Conservation (phyloP, 31 red algal species). For the Asparagopsis taxiformis region DNA sequence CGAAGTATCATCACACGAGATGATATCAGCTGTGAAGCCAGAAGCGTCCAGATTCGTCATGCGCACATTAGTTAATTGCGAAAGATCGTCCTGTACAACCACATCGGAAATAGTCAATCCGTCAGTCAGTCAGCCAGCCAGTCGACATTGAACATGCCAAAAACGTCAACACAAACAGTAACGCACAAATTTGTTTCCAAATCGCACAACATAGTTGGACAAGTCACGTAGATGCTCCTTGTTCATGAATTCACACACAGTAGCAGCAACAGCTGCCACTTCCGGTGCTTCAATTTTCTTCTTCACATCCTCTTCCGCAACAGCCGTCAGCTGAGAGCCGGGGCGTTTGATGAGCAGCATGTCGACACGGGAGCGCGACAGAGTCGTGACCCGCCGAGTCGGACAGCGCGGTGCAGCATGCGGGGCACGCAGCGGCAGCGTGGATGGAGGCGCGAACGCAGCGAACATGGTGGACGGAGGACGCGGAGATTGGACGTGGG, state of each 20-base stretch:
- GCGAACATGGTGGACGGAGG: no score
- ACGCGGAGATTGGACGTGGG: no score
- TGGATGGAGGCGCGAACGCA: no score
- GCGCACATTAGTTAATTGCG: constrained; percentile 40
- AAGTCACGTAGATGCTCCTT: constrained; percentile 31
- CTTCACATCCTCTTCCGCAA: background rate
- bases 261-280: constrained; percentile 25
- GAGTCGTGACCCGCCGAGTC: no score
- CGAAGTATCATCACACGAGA: constrained; percentile 52
- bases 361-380: background rate
- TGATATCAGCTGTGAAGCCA: constrained; percentile 62
- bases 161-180: background rate
- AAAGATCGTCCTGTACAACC: constrained; percentile 48
- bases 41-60: constrained; percentile 51
- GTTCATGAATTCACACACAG: constrained; percentile 56
- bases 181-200: constrained; percentile 48
- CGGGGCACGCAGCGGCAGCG: no score
- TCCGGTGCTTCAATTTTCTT: constrained; percentile 8
- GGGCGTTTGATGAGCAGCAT: background rate
- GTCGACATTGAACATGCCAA: background rate
- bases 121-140: no score
- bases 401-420: no score
- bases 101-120: background rate
- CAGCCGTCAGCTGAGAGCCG: background rate
- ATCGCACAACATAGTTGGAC: constrained; percentile 32